Base-by-base conservation (phyloP, 495 filamentous ascomycete genomes). In the Penicillium riverlandense region DNA sequence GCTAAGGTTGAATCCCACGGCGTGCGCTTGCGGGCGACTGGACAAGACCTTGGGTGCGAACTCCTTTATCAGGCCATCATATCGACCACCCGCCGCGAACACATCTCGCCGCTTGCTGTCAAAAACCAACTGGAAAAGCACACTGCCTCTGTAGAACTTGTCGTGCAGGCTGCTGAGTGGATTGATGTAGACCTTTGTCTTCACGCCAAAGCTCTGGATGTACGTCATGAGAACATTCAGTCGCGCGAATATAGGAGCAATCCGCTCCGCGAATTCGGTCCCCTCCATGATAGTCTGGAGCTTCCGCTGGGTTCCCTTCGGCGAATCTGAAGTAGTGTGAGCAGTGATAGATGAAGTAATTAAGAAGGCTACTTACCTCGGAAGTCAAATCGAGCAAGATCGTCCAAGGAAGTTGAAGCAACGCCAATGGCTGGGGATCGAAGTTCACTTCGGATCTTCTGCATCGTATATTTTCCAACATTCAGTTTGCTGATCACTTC, bases 41-140 rank as follows among this genome's bases (percentile, higher is more conserved):
- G 66, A 62, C 35, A 69, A 33, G 31, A 62, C 59, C 34, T 64
- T 67, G 6, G 70, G 68, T 28, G 62, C 54, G 16, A 70, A 70
- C 29, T 73, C 65, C 40, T 69, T 65, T 31, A 98, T 91, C 35
- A 98, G 67, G 14, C 77, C 75, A 58, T 98, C 92, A 61, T 97
- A 98, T 27, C 92, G 82, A 27, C 92, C 92, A 38, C 92, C 92
- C 30, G 90, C 92, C 1, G 91, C 92, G 52, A 98, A 88, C 8
- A 97, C 86, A 50, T 92, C 85, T 28, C 76, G 71, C 50, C 80
- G 80, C 62, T 91, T 95, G 43, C 75, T 83, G 63, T 97, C 94
- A 52, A 88, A 90, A 1, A 96, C 62, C 49, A 90, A 97, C 49
- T 94, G 83, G 58, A 98, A 98, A 22, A 97, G 67, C 14, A 97